A percentile compares a stretch with the other conserved stretches of the same genome.
These are phyloP conservation scores for Dalechampia spathulata DNA, from an alignment of 441 rosid species.

Conservation along the genomic window DNA sequence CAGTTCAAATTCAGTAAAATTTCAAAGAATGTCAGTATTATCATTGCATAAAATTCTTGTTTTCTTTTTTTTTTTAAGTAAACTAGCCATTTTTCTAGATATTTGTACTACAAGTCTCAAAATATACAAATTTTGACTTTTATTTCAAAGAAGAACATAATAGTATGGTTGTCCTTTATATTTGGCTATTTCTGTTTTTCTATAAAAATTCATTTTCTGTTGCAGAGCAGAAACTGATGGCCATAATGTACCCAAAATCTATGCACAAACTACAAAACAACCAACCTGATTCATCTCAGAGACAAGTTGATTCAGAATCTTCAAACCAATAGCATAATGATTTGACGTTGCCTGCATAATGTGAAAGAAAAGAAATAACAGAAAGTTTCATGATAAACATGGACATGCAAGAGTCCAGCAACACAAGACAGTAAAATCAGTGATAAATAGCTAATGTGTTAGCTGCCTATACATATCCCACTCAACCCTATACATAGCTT, in stretches of 20 bases:
- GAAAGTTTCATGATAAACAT: slow-evolving; percentile 5
- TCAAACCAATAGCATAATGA: slow-evolving; percentile 90
- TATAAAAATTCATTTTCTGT: background rate
- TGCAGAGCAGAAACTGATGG: background rate
- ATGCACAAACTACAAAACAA: background rate
- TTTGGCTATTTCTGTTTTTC: no score
- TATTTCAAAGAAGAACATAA: no score
- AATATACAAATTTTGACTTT: no score
- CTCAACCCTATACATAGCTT: no score
- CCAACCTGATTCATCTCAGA: slow-evolving; percentile 98
- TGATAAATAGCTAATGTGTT: slow-evolving; percentile 5
- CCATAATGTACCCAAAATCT: background rate
- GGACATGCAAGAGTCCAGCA: slow-evolving; percentile 11
- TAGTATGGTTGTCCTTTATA: no score
- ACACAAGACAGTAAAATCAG: background rate
- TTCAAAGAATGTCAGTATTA: background rate
- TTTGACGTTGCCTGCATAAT: slow-evolving; percentile 58
- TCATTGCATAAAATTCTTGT: background rate
- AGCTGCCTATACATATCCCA: no score
- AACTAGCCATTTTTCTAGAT: no score
- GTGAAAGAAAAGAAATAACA: slow-evolving; percentile 10
- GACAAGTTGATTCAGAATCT: slow-evolving; percentile 92
- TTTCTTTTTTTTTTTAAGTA: no score
- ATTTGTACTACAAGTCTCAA: no score
- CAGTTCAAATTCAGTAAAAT: background rate